phyloP scores from a whole-genome alignment of 2,329 filamentous ascomycete genomes.

The Cladophialophora immunda region DNA sequence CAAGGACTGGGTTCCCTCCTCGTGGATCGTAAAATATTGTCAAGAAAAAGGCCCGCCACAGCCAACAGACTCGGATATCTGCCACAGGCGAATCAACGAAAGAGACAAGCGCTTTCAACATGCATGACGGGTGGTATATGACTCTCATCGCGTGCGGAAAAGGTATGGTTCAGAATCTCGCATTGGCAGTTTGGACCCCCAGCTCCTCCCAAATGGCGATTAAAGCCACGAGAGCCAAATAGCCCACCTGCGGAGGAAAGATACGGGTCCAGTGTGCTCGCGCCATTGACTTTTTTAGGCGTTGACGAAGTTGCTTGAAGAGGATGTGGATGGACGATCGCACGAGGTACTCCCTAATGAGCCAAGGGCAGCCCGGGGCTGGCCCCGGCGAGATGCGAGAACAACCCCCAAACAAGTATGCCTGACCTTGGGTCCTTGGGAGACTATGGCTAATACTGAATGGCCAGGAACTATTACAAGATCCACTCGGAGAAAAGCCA shows the following conservation, averaged over 20 bases:
- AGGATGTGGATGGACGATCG: constrained; percentile 19
- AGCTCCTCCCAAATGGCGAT: constrained; percentile 21
- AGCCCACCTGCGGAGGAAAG: constrained; percentile 16
- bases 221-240: constrained; percentile 27
- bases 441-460: constrained; percentile 1
- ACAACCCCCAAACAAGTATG: background rate
- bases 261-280: constrained; percentile 20
- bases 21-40: constrained; percentile 17
- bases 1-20: constrained; percentile 12
- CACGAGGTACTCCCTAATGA: constrained; percentile 11
- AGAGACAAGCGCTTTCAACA: constrained; percentile 25
- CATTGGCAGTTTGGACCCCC: constrained; percentile 25
- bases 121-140: constrained; percentile 22
- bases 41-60: constrained; percentile 11
- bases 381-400: background rate
- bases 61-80: constrained; percentile 11
- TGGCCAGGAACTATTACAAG: background rate
- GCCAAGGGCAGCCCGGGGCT: constrained; percentile 16
- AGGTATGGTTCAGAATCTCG: constrained; percentile 25
- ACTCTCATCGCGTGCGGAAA: constrained; percentile 20
- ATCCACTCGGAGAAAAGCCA: constrained; percentile 8
- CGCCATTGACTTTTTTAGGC: constrained; percentile 25
- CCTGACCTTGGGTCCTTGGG: constrained; percentile 2
- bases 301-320: constrained; percentile 9
- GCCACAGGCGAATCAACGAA: constrained; percentile 24